These are phyloP conservation scores for Hymenoscyphus fructigenus DNA, from an alignment of 2,329 filamentous ascomycete genomes.

Conservation along the genomic window DNA sequence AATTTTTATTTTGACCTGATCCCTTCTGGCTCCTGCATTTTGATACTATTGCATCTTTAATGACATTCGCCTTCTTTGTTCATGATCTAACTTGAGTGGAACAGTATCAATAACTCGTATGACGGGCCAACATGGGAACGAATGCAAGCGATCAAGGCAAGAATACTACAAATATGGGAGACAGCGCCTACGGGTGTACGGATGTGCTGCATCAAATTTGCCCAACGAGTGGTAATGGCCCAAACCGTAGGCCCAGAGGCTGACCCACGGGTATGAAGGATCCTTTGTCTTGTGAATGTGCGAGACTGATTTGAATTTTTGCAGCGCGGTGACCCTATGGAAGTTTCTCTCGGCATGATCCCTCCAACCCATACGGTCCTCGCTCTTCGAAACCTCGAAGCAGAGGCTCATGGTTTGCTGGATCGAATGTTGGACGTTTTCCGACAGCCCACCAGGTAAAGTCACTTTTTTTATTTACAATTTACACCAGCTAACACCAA, in stretches of 20 bases:
- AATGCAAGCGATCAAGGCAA: constrained; percentile 85
- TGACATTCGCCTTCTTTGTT: neutral
- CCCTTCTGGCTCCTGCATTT: neutral
- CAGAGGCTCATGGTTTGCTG: constrained; percentile 85
- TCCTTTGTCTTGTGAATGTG: constrained; percentile 11
- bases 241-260: constrained; percentile 81
- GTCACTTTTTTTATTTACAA: constrained; percentile 5
- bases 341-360: constrained; percentile 84
- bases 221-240: constrained; percentile 86
- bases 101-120: constrained; percentile 81
- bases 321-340: constrained; percentile 70
- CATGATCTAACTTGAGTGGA: constrained; percentile 28
- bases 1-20: neutral
- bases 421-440: constrained; percentile 84
- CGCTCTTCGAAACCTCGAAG: constrained; percentile 78
- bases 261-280: constrained; percentile 72
- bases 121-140: constrained; percentile 82
- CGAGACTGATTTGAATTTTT: constrained; percentile 20
- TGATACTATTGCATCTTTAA: neutral
- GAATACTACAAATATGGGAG: constrained; percentile 88
- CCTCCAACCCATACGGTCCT: constrained; percentile 80
- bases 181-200: constrained; percentile 71
- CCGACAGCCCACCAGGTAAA: constrained; percentile 79
- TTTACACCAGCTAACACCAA: neutral
- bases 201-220: constrained; percentile 97